These are phyloP conservation scores for Parachaetomium inaequale DNA, from an alignment of 495 filamentous ascomycete species.

Conservation along the genomic window DNA sequence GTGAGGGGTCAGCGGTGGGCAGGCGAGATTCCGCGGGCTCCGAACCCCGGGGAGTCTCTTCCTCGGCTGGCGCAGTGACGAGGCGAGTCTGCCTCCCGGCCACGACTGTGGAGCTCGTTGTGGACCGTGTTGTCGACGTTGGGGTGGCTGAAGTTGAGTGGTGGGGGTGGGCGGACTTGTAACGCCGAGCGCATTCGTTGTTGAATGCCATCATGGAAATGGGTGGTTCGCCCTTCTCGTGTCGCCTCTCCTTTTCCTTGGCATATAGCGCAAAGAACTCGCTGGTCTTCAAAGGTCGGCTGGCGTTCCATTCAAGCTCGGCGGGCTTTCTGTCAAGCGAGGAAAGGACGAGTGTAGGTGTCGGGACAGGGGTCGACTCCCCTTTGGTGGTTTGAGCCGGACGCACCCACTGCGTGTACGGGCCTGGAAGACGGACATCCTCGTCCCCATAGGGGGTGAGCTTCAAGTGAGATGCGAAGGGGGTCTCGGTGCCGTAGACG, in stretches of 20 bases:
- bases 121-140: not conserved
- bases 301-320: constrained; percentile 24
- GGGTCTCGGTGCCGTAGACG: constrained; percentile 22
- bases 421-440: constrained; percentile 25
- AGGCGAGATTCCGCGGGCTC: constrained; percentile 20
- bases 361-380: constrained; percentile 18
- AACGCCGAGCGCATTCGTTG: constrained; percentile 22
- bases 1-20: constrained; percentile 30
- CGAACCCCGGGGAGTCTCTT: constrained; percentile 15
- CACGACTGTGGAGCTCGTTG: not conserved
- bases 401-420: constrained; percentile 28
- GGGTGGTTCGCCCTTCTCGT: constrained; percentile 17
- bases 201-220: constrained; percentile 26
- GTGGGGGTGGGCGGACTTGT: constrained; percentile 17
- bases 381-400: constrained; percentile 9
- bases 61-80: not conserved
- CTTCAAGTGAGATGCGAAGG: constrained; percentile 19
- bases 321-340: not conserved
- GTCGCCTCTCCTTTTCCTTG: constrained; percentile 20
- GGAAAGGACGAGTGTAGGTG: constrained; percentile 20
- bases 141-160: not conserved
- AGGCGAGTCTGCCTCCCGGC: not conserved
- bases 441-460: constrained; percentile 29
- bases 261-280: constrained; percentile 25
- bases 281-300: constrained; percentile 17